Base-by-base conservation (phyloP, 2,329 filamentous ascomycete genomes). In the Ceratocystis variospora region DNA sequence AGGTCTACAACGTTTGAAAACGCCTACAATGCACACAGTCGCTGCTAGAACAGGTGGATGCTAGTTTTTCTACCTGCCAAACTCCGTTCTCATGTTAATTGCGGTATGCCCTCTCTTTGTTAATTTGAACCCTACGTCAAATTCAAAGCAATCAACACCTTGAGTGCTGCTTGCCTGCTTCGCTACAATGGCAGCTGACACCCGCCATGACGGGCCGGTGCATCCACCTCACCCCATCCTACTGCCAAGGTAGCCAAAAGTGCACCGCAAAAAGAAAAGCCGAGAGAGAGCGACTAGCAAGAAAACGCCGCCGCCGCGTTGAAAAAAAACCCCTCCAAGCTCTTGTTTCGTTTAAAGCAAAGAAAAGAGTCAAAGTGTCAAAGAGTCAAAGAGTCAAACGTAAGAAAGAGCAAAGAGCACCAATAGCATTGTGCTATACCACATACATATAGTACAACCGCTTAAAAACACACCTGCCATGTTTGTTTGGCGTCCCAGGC, bases 401-500 rank as follows among this genome's bases (percentile, higher is more conserved):
- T 22, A 45, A 46, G 25, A 61, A 55, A 63, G 62, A 63, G 62
- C 28, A 31, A 61, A 59, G 10, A 2, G 28, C 45, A 7, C 61
- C 41, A 63, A 63, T 63, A 17, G 19, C 22, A 66, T 63, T 41
- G 31, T 63, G 22, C 31, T 12, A 41, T 41, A 41, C 37, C 12
- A 37, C 45, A 55, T 10, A 57, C 12, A 28, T 8, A 57, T 28
- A 57, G 25, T 6, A 59, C 12, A 59, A 59, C 46, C 19, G 3
- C 22, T n/a, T 10, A n/a, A 50, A 7, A 50, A 50, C 46, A 1
- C n/a, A 50, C 22, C 17, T 61, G 37, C 19, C 61, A 67, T 68
- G 66, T 41, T 59, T 59, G 59, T 50, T 63, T 63, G 48, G 46
- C 48, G 57, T 8, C 41, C 65, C 41, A 64, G 61, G 63, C 61